phyloP scores from a whole-genome alignment of 495 filamentous ascomycete species.

The Hypoxylon crocopeplum region DNA sequence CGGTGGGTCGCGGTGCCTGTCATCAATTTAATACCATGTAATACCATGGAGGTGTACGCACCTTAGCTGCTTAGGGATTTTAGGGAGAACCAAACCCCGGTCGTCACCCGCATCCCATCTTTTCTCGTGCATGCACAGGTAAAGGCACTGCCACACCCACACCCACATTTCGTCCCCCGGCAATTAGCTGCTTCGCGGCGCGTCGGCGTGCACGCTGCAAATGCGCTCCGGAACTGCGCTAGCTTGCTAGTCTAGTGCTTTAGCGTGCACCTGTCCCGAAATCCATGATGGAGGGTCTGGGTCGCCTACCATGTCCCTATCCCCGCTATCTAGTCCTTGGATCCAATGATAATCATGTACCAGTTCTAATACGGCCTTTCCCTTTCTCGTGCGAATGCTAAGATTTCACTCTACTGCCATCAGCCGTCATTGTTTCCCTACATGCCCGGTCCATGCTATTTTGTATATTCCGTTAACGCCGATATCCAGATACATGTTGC shows the following conservation, averaged over 20 bases:
- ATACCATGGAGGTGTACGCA: neutral
- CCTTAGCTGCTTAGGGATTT: neutral
- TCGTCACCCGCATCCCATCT: constrained; percentile 29
- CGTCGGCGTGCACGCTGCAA: constrained; percentile 29
- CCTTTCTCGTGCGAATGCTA: too few relatives aligned
- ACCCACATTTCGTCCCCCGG: constrained; percentile 33
- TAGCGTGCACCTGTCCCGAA: constrained; percentile 34
- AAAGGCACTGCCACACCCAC: constrained; percentile 35
- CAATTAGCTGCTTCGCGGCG: constrained; percentile 34
- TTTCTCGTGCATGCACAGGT: neutral
- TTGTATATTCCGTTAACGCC: too few relatives aligned
- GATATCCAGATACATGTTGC: too few relatives aligned
- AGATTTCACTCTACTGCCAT: too few relatives aligned
- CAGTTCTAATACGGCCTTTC: constrained; percentile 17
- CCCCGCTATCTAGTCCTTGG: constrained; percentile 9
- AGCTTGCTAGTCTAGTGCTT: neutral
- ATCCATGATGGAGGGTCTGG: constrained; percentile 36
- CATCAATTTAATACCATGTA: constrained; percentile 18
- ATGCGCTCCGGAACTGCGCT: constrained; percentile 16
- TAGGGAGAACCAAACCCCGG: constrained; percentile 5
- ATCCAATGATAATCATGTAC: constrained; percentile 32
- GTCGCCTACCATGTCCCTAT: neutral
- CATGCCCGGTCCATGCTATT: too few relatives aligned
- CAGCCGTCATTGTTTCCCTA: too few relatives aligned
- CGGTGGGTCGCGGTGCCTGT: constrained; percentile 34